Evolutionary conservation across 805 yeast genomes (phyloP), one percentile per base, ranked within the genome.

Genomic region (Teunomyces funiuensis): DNA sequence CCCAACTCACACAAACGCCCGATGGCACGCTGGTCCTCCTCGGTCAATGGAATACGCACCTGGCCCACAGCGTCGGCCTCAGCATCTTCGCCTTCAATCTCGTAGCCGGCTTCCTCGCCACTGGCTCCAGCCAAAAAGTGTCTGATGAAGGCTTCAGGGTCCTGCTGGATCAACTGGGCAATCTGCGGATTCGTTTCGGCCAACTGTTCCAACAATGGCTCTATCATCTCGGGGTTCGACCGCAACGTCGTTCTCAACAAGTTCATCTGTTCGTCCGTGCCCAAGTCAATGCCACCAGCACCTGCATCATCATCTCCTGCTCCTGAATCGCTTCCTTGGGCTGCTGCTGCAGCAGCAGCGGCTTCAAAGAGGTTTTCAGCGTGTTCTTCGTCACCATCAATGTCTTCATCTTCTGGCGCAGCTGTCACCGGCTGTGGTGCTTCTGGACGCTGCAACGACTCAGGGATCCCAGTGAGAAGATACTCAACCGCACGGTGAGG

Each of bases 401-500:
- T 54, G 45, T 66, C 73, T 38, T 61, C 71, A 30, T 66, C 43
- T 13, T 53, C 62, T 11, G 7, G 22, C 10, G 47, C 39, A 6
- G 45, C 45, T 16, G 51, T 47, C 10, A 61, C 57, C 19, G 53
- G 43, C 7, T 46, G 52, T 3, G 39, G 38, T 3, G 56, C 48
- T 8, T 56, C 53, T 13, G 64, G 67, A 13, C 58, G 67, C 47
- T 64, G 76, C 47, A 77, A 62, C 22, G 69, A 61, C 54, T 83
- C 91, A 16, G 97, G 96, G 33, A 91, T 79, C 2, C 97, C 98
- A 36, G 90, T 88, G 50, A 93, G 70, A 38, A 93, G 73, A 61
- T 91, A 90, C 61, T 93, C 99, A 10, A 93, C 98, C 0, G 99
- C 99, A 55, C 99, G 82, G 61, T 91, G 98, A 15, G 99, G 98